Percentiles rank a stretch among this genome's conserved stretches.
phyloP scores from a whole-genome alignment of 202 grass and related monocot species.

The Panicum hallii region DNA sequence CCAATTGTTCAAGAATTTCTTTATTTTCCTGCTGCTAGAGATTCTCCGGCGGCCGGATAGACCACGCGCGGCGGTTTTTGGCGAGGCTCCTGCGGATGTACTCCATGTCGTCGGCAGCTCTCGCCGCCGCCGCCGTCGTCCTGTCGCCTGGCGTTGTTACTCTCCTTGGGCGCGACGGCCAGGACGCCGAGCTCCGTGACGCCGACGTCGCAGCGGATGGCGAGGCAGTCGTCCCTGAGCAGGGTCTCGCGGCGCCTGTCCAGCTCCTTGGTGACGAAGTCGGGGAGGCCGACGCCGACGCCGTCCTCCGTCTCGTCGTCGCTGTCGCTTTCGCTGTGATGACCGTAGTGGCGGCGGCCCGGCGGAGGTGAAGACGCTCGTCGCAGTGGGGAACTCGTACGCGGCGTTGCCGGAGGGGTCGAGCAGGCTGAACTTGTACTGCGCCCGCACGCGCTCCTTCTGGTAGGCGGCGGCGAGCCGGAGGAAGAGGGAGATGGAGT shows the following conservation, averaged over 20 bases:
- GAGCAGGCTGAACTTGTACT: slow-evolving; percentile 32
- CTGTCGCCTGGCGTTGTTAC: neutral
- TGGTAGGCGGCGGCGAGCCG: neutral
- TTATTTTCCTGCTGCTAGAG: too few relatives aligned
- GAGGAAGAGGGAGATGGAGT: slow-evolving; percentile 23
- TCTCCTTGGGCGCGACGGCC: neutral
- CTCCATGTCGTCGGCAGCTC: neutral
- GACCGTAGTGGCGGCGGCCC: too few relatives aligned
- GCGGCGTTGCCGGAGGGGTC: neutral
- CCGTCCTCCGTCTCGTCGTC: neutral
- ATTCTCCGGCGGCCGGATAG: too few relatives aligned
- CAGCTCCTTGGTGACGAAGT: slow-evolving; percentile 26
- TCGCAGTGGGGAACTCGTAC: neutral
- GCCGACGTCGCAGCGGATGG: slow-evolving; percentile 17
- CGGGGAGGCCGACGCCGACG: neutral
- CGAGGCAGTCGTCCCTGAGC: slow-evolving; percentile 13
- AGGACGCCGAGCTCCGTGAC: neutral
- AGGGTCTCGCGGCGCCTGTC: slow-evolving; percentile 18
- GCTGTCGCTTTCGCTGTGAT: neutral
- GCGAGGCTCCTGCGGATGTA: neutral
- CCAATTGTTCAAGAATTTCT: too few relatives aligned
- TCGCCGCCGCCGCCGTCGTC: neutral
- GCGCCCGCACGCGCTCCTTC: neutral
- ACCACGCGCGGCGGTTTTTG: neutral
- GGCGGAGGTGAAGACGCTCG: neutral